Evolutionary conservation across 2,329 filamentous ascomycete species (phyloP), one percentile per base, ranked within the genome.

Genomic region (Penicillium italicum): DNA sequence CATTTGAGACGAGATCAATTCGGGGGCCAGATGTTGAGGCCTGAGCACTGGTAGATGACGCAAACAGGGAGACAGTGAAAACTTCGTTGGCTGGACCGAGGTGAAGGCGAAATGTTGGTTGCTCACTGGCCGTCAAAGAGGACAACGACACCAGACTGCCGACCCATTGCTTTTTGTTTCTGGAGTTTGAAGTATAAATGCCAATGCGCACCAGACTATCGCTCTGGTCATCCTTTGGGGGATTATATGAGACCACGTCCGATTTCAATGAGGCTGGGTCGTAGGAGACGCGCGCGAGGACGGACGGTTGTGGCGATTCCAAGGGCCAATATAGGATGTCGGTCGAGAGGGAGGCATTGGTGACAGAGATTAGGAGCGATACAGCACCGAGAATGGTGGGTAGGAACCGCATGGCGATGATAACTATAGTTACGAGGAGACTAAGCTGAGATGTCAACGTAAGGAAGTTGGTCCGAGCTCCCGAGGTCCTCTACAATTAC

Each of bases 181-280:
- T 60, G 1, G 66, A 55, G 1, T 67, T 70, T 20, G 61, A 61
- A 37, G 64, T 82, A 63, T 76, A 80, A 33, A 82, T 77, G 56
- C 80, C 82, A 7, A 84, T 73, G 37, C 80, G 78, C 43, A 82
- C 72, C 60, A 84, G 79, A 65, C 79, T 76, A 51, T 79, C 73
- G 62, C 79, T 72, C 37, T 53, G 38, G 45, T 63, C 30, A 43
- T 26, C 30, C 48, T 56, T 58, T 8, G 75, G 74, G 31, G 74
- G 72, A 5, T 71, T 68, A 62, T 75, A 78, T 18, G 74, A 72
- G 11, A 72, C 57, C 11, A 78, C 62, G 28, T 70, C 64, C 38
- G 73, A 68, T 24, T 69, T 68, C 37, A 72, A 63, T 7, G 72
- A 71, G 14, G 62, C 54, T 6, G 74, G 71, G 55, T 77, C 72